Evolutionary conservation across 2,329 filamentous ascomycete genomes (phyloP).

Genomic region (Alternaria consortialis): DNA sequence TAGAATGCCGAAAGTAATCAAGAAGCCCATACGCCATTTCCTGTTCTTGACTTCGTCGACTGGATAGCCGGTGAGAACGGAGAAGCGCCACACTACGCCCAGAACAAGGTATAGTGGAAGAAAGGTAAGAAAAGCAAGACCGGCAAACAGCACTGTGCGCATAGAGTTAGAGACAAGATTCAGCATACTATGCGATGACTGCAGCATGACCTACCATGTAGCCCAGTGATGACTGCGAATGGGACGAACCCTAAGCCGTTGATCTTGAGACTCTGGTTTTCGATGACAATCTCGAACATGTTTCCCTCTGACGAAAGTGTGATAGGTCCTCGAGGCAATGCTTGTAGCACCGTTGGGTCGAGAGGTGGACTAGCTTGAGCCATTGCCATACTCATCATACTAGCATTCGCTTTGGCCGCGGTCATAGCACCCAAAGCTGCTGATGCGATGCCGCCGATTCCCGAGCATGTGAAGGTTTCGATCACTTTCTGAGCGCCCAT

Average conservation of each 20-base stretch:
- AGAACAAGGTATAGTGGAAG: constrained; percentile 39
- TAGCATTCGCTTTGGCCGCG: constrained; percentile 20
- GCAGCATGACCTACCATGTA: constrained; percentile 29
- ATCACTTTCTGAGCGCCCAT: constrained; percentile 26
- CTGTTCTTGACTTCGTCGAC: constrained; percentile 35
- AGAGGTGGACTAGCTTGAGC: constrained; percentile 16
- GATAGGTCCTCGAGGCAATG: constrained; percentile 35
- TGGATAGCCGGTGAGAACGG: constrained; percentile 33
- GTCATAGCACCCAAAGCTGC: constrained; percentile 29
- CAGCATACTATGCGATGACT: not conserved
- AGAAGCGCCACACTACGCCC: constrained; percentile 38
- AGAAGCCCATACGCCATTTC: constrained; percentile 36
- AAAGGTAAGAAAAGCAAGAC: constrained; percentile 36
- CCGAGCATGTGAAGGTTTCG: constrained; percentile 36
- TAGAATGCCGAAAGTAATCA: constrained; percentile 28
- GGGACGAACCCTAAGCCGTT: constrained; percentile 30
- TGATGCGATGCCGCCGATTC: constrained; percentile 37
- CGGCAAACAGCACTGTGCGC: constrained; percentile 27
- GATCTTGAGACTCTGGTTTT: constrained; percentile 27
- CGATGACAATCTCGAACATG: constrained; percentile 31
- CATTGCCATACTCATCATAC: constrained; percentile 6
- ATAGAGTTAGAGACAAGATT: not conserved
- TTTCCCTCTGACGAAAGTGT: constrained; percentile 37
- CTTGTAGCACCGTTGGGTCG: constrained; percentile 25
- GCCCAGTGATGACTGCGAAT: constrained; percentile 31